Conservation (phyloP, 345 rosid genomes). For the Cochlearia excelsa region DNA sequence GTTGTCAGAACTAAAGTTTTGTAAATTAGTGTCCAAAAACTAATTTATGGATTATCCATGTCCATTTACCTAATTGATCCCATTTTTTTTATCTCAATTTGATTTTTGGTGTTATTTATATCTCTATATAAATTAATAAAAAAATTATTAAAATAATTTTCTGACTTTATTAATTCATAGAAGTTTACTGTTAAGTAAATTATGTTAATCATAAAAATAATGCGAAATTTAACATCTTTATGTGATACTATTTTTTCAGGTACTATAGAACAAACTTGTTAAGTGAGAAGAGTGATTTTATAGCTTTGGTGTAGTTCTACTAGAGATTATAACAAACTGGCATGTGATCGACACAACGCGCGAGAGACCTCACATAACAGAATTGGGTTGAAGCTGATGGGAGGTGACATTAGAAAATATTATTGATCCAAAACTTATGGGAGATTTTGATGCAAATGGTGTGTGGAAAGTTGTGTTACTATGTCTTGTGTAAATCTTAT, state of each 20-base stretch:
- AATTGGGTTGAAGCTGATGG: constrained; percentile 26
- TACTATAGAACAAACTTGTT: constrained; percentile 31
- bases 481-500: constrained; percentile 40
- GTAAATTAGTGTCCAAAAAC: too few relatives aligned
- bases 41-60: too few relatives aligned
- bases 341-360: constrained; percentile 22
- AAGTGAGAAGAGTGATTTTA: constrained; percentile 45
- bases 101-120: too few relatives aligned
- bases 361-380: constrained; percentile 25
- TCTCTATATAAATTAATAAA: too few relatives aligned
- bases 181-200: background rate
- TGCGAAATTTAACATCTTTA: background rate
- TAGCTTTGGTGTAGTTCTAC: constrained; percentile 47
- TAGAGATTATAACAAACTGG: constrained; percentile 41
- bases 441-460: constrained; percentile 37
- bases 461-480: constrained; percentile 49
- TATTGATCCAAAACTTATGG: constrained; percentile 41
- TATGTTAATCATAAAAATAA: background rate
- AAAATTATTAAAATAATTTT: too few relatives aligned
- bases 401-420: constrained; percentile 40
- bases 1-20: too few relatives aligned
- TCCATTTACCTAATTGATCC: too few relatives aligned
- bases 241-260: constrained; percentile 14
- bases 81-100: too few relatives aligned
- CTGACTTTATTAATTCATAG: too few relatives aligned